Evolutionary conservation across 805 yeast species (phyloP), one percentile per base, ranked within the genome.

Genomic region (Cyberlindnera mississippiensis): DNA sequence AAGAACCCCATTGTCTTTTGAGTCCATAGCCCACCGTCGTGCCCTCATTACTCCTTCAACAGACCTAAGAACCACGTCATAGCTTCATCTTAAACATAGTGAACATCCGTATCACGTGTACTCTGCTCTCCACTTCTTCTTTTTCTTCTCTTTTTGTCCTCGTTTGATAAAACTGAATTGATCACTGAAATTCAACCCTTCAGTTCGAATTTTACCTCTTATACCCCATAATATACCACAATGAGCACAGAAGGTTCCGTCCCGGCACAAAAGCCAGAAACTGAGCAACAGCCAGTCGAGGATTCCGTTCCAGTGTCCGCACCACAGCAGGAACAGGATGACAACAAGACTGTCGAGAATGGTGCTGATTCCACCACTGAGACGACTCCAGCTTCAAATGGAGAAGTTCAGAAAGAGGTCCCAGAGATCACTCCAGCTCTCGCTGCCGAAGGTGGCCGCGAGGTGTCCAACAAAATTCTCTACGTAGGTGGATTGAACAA

Each of bases 371-470:
- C 29, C 6, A 13, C 6, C 19, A 16, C 8, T 4, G 35, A 27
- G 13, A 19, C 26, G 36, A 16, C 19, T 2, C 37, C 33, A 14
- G 19, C 30, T 12, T 33, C 32, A 14, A 28, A 20, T 6, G 39
- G 14, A 4, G 39, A 37, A n/a, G 28, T 34, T 5, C 22, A 19
- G 14, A n/a, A 20, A n/a, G 37, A 16, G 6, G 16, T 34, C 6
- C 58, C 57, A 24, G 66, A 61, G 31, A 61, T 64, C 11, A 56
- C 66, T 16, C 83, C 83, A 8, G 90, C 90, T n/a, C 71, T 76
- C 47, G 93, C 91, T 13, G 62, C 75, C 16, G 78, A 80, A 41
- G 95, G 95, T 40, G 95, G 96, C 26, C 76, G 95, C 53, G 91
- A 85, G 56, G 73, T 83, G 7, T 81, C 89, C 28, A 75, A 77